Evolutionary conservation across 2,329 filamentous ascomycete species (phyloP), one percentile per base, ranked within the genome.

Genomic region (Fusarium illudens): DNA sequence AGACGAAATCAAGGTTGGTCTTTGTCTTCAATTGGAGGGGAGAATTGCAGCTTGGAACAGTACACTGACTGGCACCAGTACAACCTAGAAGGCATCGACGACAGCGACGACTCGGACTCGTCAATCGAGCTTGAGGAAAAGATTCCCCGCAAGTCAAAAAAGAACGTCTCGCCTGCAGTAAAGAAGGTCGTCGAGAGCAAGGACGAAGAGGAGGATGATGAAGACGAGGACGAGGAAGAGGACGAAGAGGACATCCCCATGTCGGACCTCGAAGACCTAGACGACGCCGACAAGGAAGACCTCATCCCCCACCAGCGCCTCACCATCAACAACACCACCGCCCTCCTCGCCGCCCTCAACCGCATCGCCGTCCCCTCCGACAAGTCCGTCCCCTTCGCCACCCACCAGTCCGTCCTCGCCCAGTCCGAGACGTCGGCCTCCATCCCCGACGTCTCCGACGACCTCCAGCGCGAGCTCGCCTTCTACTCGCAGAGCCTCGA

Each of bases 271-370:
- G 91, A 92, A 73, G 92, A 92, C 54, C 82, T 89, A 27, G 83
- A 92, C 56, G 93, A 92, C 19, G 92, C 92, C 67, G 94, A 96
- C 74, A 91, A 89, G 73, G 92, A 92, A 80, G 94, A 97, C 76
- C 87, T 97, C 37, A 89, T 97, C 65, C 93, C 94, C 15, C 92
- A 97, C 81, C 93, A 96, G 78, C 92, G 94, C 73, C 90, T 97
- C 70, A 97, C 94, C 55, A 98, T 98, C 83, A 97, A 99, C 87
- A 99, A 99, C 84, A 94, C 92, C 56, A 85, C 92, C 70, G 96
- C 95, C 32, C 92, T 99, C 53, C 87, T 89, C 70, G 85, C 92
- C 71, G 89, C 93, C 12, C 86, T 96, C 65, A 91, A 92, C 75
- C 93, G 94, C 73, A 93, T 96, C 78, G 70, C 78, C 37, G 83